phyloP scores from a whole-genome alignment of 164 flowering plant species.

The Platanus orientalis region DNA sequence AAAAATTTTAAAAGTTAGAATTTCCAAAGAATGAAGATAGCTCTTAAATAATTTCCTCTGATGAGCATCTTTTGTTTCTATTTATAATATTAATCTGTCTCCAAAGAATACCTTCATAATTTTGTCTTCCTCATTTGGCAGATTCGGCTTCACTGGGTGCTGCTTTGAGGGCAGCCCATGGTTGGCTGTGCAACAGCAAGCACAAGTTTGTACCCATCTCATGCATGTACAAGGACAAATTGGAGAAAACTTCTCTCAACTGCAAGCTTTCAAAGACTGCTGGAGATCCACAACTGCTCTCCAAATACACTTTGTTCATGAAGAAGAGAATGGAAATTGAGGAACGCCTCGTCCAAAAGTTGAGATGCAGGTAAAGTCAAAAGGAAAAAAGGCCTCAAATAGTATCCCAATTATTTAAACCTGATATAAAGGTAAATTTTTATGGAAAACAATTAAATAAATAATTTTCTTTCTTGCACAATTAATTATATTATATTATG shows the following conservation, averaged over 20 bases:
- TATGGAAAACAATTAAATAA: too few species aligned
- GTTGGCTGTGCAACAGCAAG: slow-evolving; percentile 77
- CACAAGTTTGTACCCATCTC: slow-evolving; percentile 70
- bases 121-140: slow-evolving; percentile 18
- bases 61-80: too few species aligned
- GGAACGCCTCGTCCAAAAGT: slow-evolving; percentile 56
- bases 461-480: too few species aligned
- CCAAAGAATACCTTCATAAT: not conserved
- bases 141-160: slow-evolving; percentile 98
- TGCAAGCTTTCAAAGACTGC: slow-evolving; percentile 61
- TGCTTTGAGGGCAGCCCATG: slow-evolving; percentile 93
- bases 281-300: slow-evolving; percentile 44
- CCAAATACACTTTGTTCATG: slow-evolving; percentile 61
- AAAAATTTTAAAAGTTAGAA: too few species aligned
- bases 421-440: too few species aligned
- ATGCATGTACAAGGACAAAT: slow-evolving; percentile 52
- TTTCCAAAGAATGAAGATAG: too few species aligned
- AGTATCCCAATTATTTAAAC: too few species aligned
- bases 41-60: too few species aligned
- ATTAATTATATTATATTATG: too few species aligned
- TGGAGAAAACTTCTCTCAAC: slow-evolving; percentile 63
- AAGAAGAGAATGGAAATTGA: slow-evolving; percentile 88
- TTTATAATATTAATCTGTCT: too few species aligned
- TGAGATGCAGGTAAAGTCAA: slow-evolving; percentile 36
- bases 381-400: too few species aligned